These are phyloP conservation scores for Cercospora brassicicola DNA, from an alignment of 2,329 filamentous ascomycete genomes.

Conservation along the genomic window DNA sequence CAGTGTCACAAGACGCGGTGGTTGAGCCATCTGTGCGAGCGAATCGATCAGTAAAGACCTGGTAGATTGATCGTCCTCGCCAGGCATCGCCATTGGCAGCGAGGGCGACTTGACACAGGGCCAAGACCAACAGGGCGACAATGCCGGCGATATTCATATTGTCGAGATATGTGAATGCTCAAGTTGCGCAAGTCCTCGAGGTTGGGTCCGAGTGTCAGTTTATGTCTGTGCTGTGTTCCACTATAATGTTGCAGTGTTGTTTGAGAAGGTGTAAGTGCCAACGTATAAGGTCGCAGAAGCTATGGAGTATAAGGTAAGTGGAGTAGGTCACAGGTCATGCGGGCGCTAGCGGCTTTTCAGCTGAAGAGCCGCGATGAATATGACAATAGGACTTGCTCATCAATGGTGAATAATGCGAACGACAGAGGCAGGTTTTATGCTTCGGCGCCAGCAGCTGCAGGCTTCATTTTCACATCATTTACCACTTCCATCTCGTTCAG, in stretches of 20 bases:
- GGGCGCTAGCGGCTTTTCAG: slow-evolving; percentile 5
- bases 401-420: slow-evolving; percentile 12
- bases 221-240: background rate
- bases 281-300: slow-evolving; percentile 5
- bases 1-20: slow-evolving; percentile 41
- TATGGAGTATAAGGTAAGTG: slow-evolving; percentile 6
- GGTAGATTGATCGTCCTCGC: slow-evolving; percentile 45
- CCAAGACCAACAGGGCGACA: slow-evolving; percentile 26
- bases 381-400: slow-evolving; percentile 13
- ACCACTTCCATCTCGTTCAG: background rate
- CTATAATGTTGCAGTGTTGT: background rate
- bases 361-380: slow-evolving; percentile 5
- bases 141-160: slow-evolving; percentile 24
- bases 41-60: slow-evolving; percentile 47
- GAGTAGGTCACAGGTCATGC: slow-evolving; percentile 7
- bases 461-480: background rate
- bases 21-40: slow-evolving; percentile 44
- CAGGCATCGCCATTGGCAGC: slow-evolving; percentile 39
- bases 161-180: background rate
- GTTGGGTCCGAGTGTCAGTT: background rate
- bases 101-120: slow-evolving; percentile 22
- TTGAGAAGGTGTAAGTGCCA: slow-evolving; percentile 2
- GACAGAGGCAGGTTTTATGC: slow-evolving; percentile 20
- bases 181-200: background rate
- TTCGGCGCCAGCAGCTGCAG: background rate